Evolutionary conservation across 2,329 filamentous ascomycete species (phyloP).

Genomic region (Alternaria brassicae): DNA sequence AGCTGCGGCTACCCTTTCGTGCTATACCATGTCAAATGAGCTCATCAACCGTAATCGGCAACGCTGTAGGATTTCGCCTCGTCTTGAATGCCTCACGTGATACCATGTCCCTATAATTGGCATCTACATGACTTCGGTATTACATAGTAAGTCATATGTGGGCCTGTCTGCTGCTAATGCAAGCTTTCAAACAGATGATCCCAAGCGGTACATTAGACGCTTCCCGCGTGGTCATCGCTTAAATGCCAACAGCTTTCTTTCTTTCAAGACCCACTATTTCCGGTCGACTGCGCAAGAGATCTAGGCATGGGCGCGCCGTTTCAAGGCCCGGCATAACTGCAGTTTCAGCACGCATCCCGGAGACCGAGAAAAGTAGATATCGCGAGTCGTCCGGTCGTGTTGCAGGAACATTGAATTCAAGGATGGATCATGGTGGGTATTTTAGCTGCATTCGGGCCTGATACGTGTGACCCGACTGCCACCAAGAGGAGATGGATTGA

Average conservation of each 20-base stretch:
- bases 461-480: not conserved
- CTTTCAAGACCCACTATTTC: not conserved
- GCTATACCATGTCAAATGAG: not conserved
- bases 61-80: not conserved
- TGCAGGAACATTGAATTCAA: not conserved
- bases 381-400: conserved; percentile 8
- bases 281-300: not conserved
- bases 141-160: not conserved
- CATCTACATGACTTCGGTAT: not conserved
- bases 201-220: not conserved
- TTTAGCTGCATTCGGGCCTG: not conserved
- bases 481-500: not conserved
- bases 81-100: not conserved
- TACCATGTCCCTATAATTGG: not conserved
- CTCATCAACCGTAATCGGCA: not conserved
- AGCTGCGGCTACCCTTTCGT: conserved; percentile 1
- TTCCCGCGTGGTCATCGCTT: not conserved
- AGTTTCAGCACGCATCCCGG: not conserved
- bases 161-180: not conserved
- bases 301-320: conserved; percentile 1
- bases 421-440: conserved; percentile 1
- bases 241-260: conserved; percentile 1
- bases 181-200: not conserved
- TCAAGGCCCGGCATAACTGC: not conserved
- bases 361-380: conserved; percentile 2